Evolutionary conservation across 208 protist genomes (phyloP), one percentile per base, ranked within the genome.

Genomic region (Leishmania tropica): DNA sequence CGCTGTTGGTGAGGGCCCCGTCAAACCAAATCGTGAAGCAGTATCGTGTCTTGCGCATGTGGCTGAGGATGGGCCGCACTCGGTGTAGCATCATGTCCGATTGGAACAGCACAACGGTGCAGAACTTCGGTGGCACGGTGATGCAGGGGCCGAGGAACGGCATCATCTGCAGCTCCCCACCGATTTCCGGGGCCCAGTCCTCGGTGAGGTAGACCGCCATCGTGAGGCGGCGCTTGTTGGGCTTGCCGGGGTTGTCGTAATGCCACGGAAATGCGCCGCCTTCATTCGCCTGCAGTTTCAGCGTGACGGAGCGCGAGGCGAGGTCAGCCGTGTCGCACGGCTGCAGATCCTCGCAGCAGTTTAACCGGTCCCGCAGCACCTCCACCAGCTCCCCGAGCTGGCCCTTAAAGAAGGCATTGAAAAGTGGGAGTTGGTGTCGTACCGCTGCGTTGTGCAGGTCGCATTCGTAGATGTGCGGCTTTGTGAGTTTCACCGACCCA

Each of bases 1-100:
- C 85, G 58, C 58, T 77, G 87, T 93, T 93, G 13, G 83, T 86
- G 40, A 75, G 21, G 2, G 70, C 56, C 0, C 83, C 89, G 53
- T 93, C 89, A 64, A 90, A 89, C 89, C 89, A 93, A n/a, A 93
- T 79, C 13, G 89, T 93, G 73, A 93, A 91, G 83, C 85, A 90
- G 80, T 90, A 86, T 5, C 89, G 87, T 53, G 65, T 64, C 45
- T 47, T 83, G 24, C 58, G 65, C 47, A 37, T 60, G 8, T 64
- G 53, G 17, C 56, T 37, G 13, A 48, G 42, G 15, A 89, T 42
- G 47, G 87, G 89, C 31, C 76, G 83, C 83, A 89, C 87, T 31
- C 80, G 72, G 76, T 93, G 89, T 53, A 90, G 76, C 24, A 82
- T 86, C 68, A 76, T 68, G 78, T 93, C 87, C 11, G 87, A 90